Evolutionary conservation across 2,329 filamentous ascomycete genomes (phyloP).

Genomic region (Elsinoe arachidis): DNA sequence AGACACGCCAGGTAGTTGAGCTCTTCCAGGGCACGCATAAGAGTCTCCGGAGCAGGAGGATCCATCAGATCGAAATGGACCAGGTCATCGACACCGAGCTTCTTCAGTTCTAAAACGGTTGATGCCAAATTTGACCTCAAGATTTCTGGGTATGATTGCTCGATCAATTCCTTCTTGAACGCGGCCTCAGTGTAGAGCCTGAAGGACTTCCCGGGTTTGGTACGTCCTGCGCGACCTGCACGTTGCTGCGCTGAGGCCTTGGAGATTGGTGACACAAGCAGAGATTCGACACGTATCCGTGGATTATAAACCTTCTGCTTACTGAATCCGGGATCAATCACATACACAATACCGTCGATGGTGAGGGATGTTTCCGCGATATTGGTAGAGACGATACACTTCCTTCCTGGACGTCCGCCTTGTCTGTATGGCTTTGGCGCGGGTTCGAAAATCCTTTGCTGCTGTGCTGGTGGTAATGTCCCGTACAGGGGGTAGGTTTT

Average conservation of each 20-base stretch:
- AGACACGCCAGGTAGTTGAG: constrained; percentile 95
- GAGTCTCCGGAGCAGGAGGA: constrained; percentile 90
- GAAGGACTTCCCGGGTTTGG: constrained; percentile 96
- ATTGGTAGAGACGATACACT: constrained; percentile 90
- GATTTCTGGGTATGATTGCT: constrained; percentile 95
- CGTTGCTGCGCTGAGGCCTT: constrained; percentile 96
- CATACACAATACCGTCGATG: constrained; percentile 97
- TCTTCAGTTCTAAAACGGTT: constrained; percentile 93
- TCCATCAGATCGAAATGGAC: constrained; percentile 99
- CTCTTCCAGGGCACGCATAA: constrained; percentile 96
- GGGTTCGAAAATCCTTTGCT: constrained; percentile 90
- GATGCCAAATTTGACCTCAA: constrained; percentile 88
- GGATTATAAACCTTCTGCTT: constrained; percentile 99
- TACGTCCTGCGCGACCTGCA: constrained; percentile 98
- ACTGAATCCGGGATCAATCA: constrained; percentile 97
- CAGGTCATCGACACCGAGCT: constrained; percentile 87
- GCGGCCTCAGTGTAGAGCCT: constrained; percentile 88
- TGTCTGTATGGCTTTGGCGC: constrained; percentile 64
- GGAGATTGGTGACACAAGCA: constrained; percentile 95
- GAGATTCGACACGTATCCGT: constrained; percentile 87
- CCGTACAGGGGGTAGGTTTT: constrained; percentile 91
- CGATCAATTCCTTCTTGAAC: constrained; percentile 96
- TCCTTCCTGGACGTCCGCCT: constrained; percentile 80
- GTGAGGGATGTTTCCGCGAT: constrained; percentile 97
- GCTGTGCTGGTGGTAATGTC: constrained; percentile 81